These are phyloP conservation scores for Oropetium thomaeum DNA, from an alignment of 176 grass and related monocot genomes.

Conservation along the genomic window DNA sequence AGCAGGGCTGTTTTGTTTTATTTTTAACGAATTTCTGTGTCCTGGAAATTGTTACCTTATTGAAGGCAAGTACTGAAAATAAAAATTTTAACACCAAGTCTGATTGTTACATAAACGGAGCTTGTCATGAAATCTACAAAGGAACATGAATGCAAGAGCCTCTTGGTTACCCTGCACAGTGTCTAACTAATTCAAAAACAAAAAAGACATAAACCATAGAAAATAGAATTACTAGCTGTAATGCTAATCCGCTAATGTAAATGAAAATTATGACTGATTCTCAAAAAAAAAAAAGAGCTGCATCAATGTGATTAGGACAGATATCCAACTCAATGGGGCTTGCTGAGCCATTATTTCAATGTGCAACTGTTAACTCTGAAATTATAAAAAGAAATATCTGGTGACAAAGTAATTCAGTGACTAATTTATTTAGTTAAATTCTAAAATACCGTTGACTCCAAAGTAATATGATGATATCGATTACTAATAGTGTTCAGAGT, in stretches of 20 bases:
- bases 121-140: background rate
- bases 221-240: background rate
- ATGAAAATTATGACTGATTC: background rate
- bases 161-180: background rate
- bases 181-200: background rate
- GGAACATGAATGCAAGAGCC: background rate
- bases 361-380: too few species aligned
- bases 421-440: background rate
- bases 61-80: background rate
- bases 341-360: background rate
- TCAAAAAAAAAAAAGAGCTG: too few species aligned
- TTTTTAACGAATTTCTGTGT: background rate
- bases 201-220: background rate
- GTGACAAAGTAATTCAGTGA: background rate
- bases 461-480: background rate
- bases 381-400: background rate
- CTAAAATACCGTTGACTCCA: background rate
- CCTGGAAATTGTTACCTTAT: background rate
- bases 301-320: background rate
- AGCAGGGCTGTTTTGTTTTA: slow-evolving; percentile 4
- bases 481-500: background rate
- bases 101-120: background rate
- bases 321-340: background rate
- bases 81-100: background rate
- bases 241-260: background rate